phyloP scores from a whole-genome alignment of 768 basidiomycete genomes.

The Rhizopogon roseolus region DNA sequence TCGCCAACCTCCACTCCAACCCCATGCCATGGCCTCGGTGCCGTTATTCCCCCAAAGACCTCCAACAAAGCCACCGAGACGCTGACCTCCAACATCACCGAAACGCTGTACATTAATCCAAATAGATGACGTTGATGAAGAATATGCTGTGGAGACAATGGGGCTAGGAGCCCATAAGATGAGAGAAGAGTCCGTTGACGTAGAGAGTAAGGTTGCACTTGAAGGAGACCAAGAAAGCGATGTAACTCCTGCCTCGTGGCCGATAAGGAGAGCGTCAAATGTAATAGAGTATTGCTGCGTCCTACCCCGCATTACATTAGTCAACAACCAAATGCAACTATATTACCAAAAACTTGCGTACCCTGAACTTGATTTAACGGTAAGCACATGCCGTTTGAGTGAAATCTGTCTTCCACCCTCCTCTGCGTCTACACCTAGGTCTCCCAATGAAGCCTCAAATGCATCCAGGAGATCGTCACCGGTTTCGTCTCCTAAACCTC shows the following conservation, averaged over 20 bases:
- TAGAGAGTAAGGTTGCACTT: slow-evolving; percentile 65
- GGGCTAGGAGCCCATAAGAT: slow-evolving; percentile 90
- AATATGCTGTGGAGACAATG: slow-evolving; percentile 31
- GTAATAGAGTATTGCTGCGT: slow-evolving; percentile 66
- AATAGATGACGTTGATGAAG: slow-evolving; percentile 47
- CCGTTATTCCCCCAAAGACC: slow-evolving; percentile 73
- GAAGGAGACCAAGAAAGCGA: slow-evolving; percentile 78
- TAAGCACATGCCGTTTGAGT: slow-evolving; percentile 78
- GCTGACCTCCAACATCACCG: slow-evolving; percentile 89
- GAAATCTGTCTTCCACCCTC: slow-evolving; percentile 86
- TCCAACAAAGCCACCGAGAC: slow-evolving; percentile 89
- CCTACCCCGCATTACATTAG: slow-evolving; percentile 20
- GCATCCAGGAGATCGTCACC: slow-evolving; percentile 80
- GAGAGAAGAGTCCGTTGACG: slow-evolving; percentile 91
- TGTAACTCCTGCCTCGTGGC: slow-evolving; percentile 94
- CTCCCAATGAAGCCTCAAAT: slow-evolving; percentile 80
- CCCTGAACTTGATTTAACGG: slow-evolving; percentile 49
- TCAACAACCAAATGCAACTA: not conserved
- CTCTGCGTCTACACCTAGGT: slow-evolving; percentile 57
- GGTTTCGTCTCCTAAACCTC: slow-evolving; percentile 25
- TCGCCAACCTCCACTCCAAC: slow-evolving; percentile 94
- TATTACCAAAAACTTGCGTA: slow-evolving; percentile 15
- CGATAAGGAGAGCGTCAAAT: slow-evolving; percentile 90
- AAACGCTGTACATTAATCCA: slow-evolving; percentile 93
- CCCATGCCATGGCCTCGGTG: slow-evolving; percentile 71